These are phyloP conservation scores for Prunus yedoensis DNA, from an alignment of 331 rosid species.

Conservation along the genomic window DNA sequence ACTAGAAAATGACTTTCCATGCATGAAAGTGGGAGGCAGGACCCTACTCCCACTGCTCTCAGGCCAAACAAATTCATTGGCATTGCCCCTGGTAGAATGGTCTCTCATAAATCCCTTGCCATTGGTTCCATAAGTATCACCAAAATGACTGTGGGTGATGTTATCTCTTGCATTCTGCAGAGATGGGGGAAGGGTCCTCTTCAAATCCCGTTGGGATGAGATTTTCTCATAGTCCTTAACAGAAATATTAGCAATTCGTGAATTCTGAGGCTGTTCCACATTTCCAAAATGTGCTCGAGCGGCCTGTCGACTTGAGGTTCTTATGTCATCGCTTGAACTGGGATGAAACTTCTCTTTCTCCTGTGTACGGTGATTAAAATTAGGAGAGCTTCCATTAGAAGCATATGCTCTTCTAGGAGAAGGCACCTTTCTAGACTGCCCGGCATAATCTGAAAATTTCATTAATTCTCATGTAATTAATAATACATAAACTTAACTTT, in stretches of 20 bases:
- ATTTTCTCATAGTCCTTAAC: conserved; percentile 51
- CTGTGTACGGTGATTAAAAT: conserved; percentile 34
- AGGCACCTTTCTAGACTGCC: conserved; percentile 33
- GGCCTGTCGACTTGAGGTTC: conserved; percentile 37
- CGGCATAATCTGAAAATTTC: conserved; percentile 52
- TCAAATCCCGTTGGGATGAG: conserved; percentile 65
- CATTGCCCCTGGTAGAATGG: conserved; percentile 43
- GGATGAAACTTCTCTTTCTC: conserved; percentile 28
- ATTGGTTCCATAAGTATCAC: conserved; percentile 37
- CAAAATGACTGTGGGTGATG: conserved; percentile 39
- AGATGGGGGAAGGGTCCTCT: conserved; percentile 62
- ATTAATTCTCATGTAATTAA: conserved; percentile 11
- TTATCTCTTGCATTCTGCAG: conserved; percentile 44
- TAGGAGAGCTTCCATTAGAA: conserved; percentile 43
- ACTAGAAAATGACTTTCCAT: conserved; percentile 43
- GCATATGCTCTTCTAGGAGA: conserved; percentile 48
- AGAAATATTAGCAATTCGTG: conserved; percentile 39
- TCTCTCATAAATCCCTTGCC: conserved; percentile 51
- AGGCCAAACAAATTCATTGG: conserved; percentile 44
- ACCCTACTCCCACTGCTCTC: conserved; percentile 58
- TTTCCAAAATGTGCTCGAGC: conserved; percentile 42
- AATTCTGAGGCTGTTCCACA: conserved; percentile 37
- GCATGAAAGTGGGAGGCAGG: conserved; percentile 60
- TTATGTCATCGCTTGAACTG: conserved; percentile 39
- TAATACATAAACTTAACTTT: background rate